Base-by-base conservation (phyloP, 108 stramenopile genomes). In the Pseudonitzschia multiseries region DNA sequence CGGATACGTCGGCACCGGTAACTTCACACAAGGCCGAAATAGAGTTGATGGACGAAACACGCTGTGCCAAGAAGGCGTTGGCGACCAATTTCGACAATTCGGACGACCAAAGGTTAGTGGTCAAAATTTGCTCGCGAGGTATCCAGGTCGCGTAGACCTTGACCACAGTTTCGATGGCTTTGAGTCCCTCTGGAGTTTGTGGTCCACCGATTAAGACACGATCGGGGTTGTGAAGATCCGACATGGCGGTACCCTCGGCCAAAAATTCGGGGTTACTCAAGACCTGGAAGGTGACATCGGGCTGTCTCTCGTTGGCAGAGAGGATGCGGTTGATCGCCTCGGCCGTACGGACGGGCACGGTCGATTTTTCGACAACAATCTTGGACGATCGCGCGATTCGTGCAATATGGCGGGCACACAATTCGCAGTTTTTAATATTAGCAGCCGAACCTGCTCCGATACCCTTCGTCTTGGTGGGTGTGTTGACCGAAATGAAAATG, bases 11-110 rank as follows among this genome's bases (percentile, higher is more conserved):
- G 26, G 99, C 99, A 62, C 98, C 98, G 3, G 98, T 99, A 9
- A 94, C 94, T 70, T 99, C 99, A 73, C 99, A 99, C n/a, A 99
- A 82, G 2, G 99, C 99, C 1, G 98, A 98, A 81, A 99, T 98
- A 51, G 97, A 97, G 93, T 99, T 99, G 86, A 99, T 98, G 67
- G 94, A 96, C 50, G 94, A 96, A 31, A 99, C 97, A 29, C 99
- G 89, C 91, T 99, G 99, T 14, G 99, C 99, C 65, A 99, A 84
- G 86, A 98, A 98, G 65, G 99, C 99, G 83, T 99, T 99, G 73
- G 99, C 98, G 20, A 99, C 99, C 74, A 99, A 87, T 86, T 99
- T 99, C 73, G 96, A 96, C 57, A 98, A 86, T 81, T 99, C 99
- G 29, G 98, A 98, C 0, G 97, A 98, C 98, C 98, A 99, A 51